A percentile compares a stretch with the other conserved stretches of the same genome.
phyloP scores from a whole-genome alignment of 495 filamentous ascomycete species.

The Aspergillus nanangensis region DNA sequence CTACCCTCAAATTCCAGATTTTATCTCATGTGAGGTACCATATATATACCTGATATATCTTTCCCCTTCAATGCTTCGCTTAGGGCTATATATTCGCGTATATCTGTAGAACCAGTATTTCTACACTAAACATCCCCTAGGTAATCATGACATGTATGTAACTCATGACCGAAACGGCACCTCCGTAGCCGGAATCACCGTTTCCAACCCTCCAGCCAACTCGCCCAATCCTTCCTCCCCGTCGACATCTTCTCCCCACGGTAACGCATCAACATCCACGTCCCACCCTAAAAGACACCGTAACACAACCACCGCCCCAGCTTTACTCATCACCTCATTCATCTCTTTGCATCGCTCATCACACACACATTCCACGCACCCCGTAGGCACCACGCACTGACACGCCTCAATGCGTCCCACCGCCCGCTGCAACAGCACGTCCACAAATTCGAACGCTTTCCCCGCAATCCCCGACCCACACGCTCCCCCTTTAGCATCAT shows the following conservation, averaged over 20 bases:
- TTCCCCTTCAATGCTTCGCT: no score
- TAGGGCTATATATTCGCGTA: no score
- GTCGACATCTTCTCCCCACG: conserved; percentile 66
- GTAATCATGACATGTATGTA: conserved; percentile 1
- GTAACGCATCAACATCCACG: conserved; percentile 69
- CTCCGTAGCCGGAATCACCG: conserved; percentile 67
- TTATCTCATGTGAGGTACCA: no score
- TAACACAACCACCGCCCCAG: conserved; percentile 76
- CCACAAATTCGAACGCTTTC: conserved; percentile 91
- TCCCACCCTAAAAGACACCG: conserved; percentile 68
- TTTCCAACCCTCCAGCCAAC: conserved; percentile 73
- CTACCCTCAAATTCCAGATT: no score
- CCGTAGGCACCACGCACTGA: conserved; percentile 53
- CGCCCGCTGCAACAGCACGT: conserved; percentile 71
- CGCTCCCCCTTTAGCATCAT: conserved; percentile 86
- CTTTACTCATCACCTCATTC: conserved; percentile 92
- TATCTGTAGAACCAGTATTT: no score
- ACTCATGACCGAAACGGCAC: conserved; percentile 47
- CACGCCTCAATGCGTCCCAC: conserved; percentile 75
- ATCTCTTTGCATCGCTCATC: conserved; percentile 81
- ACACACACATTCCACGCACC: conserved; percentile 86
- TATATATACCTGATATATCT: no score
- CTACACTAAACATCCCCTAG: background rate
- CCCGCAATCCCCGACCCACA: conserved; percentile 79
- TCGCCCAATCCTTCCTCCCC: conserved; percentile 40